Conservation (phyloP, 805 yeast genomes). For the Cyberlindnera americana region DNA sequence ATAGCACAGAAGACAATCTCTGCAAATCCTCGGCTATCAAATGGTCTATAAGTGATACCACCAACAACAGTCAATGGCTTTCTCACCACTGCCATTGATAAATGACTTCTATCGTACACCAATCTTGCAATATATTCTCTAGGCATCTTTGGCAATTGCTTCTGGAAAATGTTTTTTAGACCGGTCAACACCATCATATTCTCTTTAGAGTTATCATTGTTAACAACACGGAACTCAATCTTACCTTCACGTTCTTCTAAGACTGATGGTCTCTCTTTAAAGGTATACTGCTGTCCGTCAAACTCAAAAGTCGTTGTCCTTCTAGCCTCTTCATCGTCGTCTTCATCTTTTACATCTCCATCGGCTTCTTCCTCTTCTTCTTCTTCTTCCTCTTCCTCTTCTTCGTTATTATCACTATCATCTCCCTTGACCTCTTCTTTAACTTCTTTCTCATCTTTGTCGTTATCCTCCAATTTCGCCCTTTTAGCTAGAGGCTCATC, state of each 20-base stretch:
- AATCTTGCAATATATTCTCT: conserved; percentile 91
- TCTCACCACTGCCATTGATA: conserved; percentile 93
- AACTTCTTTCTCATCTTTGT: conserved; percentile 14
- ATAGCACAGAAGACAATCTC: conserved; percentile 99
- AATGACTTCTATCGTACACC: conserved; percentile 90
- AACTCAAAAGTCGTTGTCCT: conserved; percentile 40
- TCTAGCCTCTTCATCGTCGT: conserved; percentile 32
- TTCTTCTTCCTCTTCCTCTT: conserved; percentile 24
- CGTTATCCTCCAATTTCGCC: conserved; percentile 25
- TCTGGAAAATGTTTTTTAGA: conserved; percentile 90
- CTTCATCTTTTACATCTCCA: conserved; percentile 26
- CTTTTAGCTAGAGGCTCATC: conserved; percentile 30
- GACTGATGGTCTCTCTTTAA: conserved; percentile 90
- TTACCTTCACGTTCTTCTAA: conserved; percentile 90
- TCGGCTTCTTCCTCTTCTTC: conserved; percentile 25
- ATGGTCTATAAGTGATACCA: conserved; percentile 95
- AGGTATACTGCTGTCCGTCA: conserved; percentile 78
- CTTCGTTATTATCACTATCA: conserved; percentile 21
- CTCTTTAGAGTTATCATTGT: conserved; percentile 86
- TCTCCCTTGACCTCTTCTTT: conserved; percentile 19
- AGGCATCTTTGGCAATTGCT: conserved; percentile 98
- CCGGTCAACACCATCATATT: conserved; percentile 92
- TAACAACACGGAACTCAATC: conserved; percentile 94
- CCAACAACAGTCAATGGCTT: conserved; percentile 96
- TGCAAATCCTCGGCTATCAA: conserved; percentile 86